These are phyloP conservation scores for Clavispora fructus DNA, from an alignment of 805 yeast genomes.

Conservation along the genomic window DNA sequence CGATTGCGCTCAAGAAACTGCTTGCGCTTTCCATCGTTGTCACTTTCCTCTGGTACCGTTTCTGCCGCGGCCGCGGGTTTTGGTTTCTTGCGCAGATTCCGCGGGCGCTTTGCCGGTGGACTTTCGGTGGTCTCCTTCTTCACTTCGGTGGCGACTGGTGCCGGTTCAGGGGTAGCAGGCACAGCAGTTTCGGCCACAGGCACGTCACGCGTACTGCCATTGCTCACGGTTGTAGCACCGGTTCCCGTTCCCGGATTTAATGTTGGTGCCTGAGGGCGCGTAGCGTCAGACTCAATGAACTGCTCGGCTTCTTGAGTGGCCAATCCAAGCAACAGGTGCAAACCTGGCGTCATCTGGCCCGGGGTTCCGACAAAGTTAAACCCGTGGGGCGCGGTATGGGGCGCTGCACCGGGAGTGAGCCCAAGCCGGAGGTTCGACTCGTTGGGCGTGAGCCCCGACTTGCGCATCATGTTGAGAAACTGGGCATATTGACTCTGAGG, in stretches of 20 bases:
- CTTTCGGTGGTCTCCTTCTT: neutral
- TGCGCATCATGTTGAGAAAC: slow-evolving; percentile 27
- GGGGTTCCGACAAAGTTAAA: slow-evolving; percentile 38
- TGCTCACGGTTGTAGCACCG: too few species aligned
- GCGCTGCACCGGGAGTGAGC: slow-evolving; percentile 52
- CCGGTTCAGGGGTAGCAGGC: neutral
- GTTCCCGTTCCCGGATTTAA: neutral
- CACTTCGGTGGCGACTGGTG: neutral
- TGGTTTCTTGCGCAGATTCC: neutral
- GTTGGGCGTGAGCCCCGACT: slow-evolving; percentile 70
- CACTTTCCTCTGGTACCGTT: neutral
- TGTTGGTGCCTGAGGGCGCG: neutral
- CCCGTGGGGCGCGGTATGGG: slow-evolving; percentile 16
- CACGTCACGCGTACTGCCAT: too few species aligned
- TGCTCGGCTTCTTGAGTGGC: slow-evolving; percentile 6
- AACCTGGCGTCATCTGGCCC: slow-evolving; percentile 46
- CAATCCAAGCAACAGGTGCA: slow-evolving; percentile 35
- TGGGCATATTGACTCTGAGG: slow-evolving; percentile 14
- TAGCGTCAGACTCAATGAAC: neutral
- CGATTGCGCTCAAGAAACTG: slow-evolving; percentile 85
- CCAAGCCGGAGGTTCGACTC: slow-evolving; percentile 71
- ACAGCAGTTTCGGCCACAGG: neutral
- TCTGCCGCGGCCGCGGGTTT: neutral
- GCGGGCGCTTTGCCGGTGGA: neutral
- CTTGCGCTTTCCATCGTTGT: slow-evolving; percentile 50